These are phyloP conservation scores for Debaryomyces castellii DNA, from an alignment of 805 yeast genomes.

Conservation along the genomic window DNA sequence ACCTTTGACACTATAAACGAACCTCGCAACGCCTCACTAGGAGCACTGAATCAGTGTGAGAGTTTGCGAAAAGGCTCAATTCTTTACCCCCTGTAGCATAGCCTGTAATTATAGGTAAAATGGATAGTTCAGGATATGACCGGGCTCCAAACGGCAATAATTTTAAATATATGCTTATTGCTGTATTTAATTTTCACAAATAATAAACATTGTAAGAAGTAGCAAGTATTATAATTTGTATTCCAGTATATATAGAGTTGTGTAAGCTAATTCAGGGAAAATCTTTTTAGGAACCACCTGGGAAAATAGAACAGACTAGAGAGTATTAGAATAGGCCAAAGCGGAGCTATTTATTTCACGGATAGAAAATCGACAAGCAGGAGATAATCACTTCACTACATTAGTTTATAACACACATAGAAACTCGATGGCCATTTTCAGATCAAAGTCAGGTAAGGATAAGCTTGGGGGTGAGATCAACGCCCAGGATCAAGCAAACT, in stretches of 20 bases:
- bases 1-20: too few species aligned
- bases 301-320: neutral
- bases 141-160: neutral
- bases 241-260: neutral
- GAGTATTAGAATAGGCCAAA: neutral
- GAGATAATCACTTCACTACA: too few species aligned
- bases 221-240: neutral
- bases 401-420: too few species aligned
- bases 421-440: constrained; percentile 30
- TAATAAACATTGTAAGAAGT: neutral
- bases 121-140: neutral
- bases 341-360: neutral
- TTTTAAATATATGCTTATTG: neutral
- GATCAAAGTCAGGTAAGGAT: constrained; percentile 28
- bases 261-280: neutral
- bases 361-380: neutral
- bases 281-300: neutral
- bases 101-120: neutral
- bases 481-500: constrained; percentile 31
- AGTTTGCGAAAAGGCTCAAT: neutral
- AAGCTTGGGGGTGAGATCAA: constrained; percentile 20
- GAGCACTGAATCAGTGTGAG: too few species aligned
- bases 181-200: neutral
- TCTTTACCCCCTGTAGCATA: neutral
- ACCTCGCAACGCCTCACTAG: neutral